Base-by-base conservation (phyloP, 805 yeast species). In the Wickerhamomyces tratensis region DNA sequence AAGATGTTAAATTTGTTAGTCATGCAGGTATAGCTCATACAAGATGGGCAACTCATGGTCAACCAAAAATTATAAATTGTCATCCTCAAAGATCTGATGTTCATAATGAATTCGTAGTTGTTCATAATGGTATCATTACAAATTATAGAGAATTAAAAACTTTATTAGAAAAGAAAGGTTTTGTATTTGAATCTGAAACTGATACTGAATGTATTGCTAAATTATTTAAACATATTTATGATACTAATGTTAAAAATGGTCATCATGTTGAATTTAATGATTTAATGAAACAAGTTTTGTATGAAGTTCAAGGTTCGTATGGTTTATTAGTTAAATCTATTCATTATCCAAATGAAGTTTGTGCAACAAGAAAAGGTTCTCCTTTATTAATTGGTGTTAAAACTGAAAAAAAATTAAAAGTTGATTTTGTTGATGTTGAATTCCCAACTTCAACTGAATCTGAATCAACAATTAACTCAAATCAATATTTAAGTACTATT, bases 31-130 rank as follows among this genome's bases (percentile, higher is more conserved):
- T 93, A 62, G 98, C 98, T 25, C 99, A 93, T 67, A 93, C 99
- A 12, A 85, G 99, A 72, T 93, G 99, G 99, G 99, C 99, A 41
- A 93, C 99, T 35, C 99, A 93, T 64, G 99, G 99, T 65, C 86
- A 81, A 56, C 97, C 97, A 44, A 79, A 77, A 51, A 77, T 74
- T 48, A 54, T 64, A 47, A 93, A 93, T 71, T 93, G 98, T 62
- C 99, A 93, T 63, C 99, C 99, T 39, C 98, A 91, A 61, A 72
- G 91, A 50, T 86, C 96, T 1, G 98, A 87, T 62, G 74, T 76
- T 9, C 64, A 65, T 38, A 82, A 83, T 53, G 95, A 89, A 63
- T 93, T 93, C 56, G 78, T 86, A 37, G 81, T 93, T 49, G 98
- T 93, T 41, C 99, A 93, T 71, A 93, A 93, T 57, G 99, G 99